These are phyloP conservation scores for Pisolithus sp. DNA, from an alignment of 768 basidiomycete genomes.

Conservation along the genomic window DNA sequence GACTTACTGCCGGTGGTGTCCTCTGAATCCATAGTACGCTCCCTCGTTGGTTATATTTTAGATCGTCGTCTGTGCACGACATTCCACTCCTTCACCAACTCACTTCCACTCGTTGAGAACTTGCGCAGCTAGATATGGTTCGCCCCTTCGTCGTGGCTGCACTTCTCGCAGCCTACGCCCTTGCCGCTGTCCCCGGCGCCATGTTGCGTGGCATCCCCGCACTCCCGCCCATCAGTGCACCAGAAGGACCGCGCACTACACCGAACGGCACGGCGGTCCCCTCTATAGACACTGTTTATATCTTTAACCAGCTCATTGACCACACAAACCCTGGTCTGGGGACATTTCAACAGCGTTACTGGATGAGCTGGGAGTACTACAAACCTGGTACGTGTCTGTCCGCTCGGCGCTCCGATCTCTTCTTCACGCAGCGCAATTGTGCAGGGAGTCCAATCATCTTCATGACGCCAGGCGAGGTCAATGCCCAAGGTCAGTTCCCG, in stretches of 20 bases:
- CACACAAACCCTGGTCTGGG: constrained; percentile 53
- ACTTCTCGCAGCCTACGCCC: constrained; percentile 7
- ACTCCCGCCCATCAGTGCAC: constrained; percentile 10
- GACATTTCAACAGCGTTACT: constrained; percentile 74
- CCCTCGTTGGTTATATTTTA: too few relatives aligned
- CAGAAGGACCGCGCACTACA: constrained; percentile 7
- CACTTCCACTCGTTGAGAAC: neutral
- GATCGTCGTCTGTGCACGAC: neutral
- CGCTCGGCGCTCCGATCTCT: too few relatives aligned
- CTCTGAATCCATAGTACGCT: too few relatives aligned
- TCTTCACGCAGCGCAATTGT: neutral
- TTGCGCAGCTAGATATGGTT: constrained; percentile 6
- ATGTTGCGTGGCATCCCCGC: constrained; percentile 15
- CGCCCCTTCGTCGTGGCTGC: constrained; percentile 4
- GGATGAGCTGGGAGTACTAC: constrained; percentile 65
- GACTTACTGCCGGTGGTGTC: too few relatives aligned
- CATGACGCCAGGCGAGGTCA: constrained; percentile 56
- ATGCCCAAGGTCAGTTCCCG: constrained; percentile 36
- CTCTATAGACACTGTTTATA: constrained; percentile 21
- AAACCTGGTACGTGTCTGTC: constrained; percentile 32
- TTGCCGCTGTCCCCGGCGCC: constrained; percentile 16
- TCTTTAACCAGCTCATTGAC: constrained; percentile 33
- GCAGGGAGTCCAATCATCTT: constrained; percentile 23
- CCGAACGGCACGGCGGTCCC: constrained; percentile 22
- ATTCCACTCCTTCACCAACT: neutral